phyloP scores from a whole-genome alignment of 1,139 yeast species.

The Debaryomyces singareniensis region DNA sequence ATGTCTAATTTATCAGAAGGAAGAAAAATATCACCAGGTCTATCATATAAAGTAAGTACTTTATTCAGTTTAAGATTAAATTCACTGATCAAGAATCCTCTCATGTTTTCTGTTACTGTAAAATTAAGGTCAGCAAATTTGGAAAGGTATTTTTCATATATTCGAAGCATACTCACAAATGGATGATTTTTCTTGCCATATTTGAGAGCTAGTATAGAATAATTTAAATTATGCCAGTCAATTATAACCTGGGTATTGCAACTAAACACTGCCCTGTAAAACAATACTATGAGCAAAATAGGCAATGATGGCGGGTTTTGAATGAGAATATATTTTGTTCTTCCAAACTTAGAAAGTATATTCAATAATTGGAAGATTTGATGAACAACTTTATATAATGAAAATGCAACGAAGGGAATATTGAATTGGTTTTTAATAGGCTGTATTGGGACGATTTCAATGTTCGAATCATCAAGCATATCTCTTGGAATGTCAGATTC shows the following conservation, averaged over 20 bases:
- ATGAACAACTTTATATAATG: constrained; percentile 47
- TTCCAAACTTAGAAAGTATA: constrained; percentile 50
- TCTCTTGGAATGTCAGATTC: constrained; percentile 52
- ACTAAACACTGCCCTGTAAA: constrained; percentile 48
- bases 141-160: constrained; percentile 56
- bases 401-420: constrained; percentile 56
- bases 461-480: constrained; percentile 43
- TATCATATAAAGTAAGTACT: constrained; percentile 56
- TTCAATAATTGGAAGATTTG: constrained; percentile 47
- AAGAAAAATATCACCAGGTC: constrained; percentile 64
- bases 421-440: constrained; percentile 34
- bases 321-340: constrained; percentile 63
- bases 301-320: constrained; percentile 97
- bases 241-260: constrained; percentile 61
- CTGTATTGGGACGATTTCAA: constrained; percentile 47
- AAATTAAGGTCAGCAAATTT: constrained; percentile 55
- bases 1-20: constrained; percentile 28
- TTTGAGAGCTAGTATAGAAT: constrained; percentile 69
- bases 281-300: constrained; percentile 54
- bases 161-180: constrained; percentile 51
- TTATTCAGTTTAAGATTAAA: constrained; percentile 38
- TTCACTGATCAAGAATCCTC: constrained; percentile 44
- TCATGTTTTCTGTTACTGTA: constrained; percentile 79
- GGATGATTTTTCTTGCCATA: constrained; percentile 51
- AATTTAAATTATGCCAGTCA: constrained; percentile 97